Percentiles rank a stretch among this genome's conserved stretches.
Evolutionary conservation across 192 early-diverging fungal genomes (phyloP).

Genomic region (Backusella tarrabulga): DNA sequence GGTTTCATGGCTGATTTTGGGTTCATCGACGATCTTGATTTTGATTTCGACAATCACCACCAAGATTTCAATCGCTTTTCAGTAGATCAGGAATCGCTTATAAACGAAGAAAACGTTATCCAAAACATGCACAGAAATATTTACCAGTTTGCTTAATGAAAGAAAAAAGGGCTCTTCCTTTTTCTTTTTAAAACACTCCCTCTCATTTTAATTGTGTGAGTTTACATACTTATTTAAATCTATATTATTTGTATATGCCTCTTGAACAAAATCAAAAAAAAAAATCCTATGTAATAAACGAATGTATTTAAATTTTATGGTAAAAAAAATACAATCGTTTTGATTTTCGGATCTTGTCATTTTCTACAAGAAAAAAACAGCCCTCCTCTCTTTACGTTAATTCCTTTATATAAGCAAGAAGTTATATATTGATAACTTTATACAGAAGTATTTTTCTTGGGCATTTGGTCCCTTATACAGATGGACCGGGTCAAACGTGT

Average conservation of each 20-base stretch:
- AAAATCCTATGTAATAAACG: neutral
- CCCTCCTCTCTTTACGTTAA: too few relatives aligned
- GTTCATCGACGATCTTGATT: neutral
- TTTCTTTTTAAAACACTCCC: neutral
- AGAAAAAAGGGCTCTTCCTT: neutral
- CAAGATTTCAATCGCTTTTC: neutral
- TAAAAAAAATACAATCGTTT: neutral
- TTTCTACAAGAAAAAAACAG: too few relatives aligned
- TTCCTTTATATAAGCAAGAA: too few relatives aligned
- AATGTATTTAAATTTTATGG: neutral
- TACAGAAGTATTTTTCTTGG: too few relatives aligned
- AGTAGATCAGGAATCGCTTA: neutral
- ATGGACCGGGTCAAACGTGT: too few relatives aligned
- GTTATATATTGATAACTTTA: too few relatives aligned
- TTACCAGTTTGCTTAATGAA: neutral
- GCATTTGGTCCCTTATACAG: too few relatives aligned
- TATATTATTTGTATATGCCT: neutral
- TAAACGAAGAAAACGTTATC: neutral
- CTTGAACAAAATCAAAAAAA: neutral
- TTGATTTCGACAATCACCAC: neutral
- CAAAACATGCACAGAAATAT: neutral
- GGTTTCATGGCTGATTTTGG: neutral
- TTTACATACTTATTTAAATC: neutral
- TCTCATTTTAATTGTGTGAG: neutral
- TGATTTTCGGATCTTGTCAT: too few relatives aligned